A percentile compares a stretch with the other conserved stretches of the same genome.
Evolutionary conservation across 169 alveolate genomes (phyloP).

Genomic region (Cryptosporidium bovis): DNA sequence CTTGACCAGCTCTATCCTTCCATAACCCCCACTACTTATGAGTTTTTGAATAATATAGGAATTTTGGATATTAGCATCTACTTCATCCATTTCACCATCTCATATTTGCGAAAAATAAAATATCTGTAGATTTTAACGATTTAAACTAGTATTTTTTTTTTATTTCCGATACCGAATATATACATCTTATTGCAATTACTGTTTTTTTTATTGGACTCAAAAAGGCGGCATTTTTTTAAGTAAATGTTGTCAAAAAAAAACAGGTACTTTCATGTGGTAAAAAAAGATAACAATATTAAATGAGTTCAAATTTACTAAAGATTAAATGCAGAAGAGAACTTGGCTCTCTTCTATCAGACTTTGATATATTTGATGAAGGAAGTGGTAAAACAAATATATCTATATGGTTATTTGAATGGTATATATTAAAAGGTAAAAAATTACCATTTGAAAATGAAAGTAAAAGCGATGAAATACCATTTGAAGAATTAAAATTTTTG

Average conservation of each 20-base stretch:
- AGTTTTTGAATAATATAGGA: not conserved
- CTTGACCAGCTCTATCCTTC: constrained; percentile 12
- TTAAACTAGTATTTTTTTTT: no score
- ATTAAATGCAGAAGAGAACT: constrained; percentile 27
- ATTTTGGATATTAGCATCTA: not conserved
- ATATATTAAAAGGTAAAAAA: constrained; percentile 56
- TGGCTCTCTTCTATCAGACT: not conserved
- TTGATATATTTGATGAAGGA: no score
- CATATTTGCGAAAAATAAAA: not conserved
- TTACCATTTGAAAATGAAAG: constrained; percentile 22
- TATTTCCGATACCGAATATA: no score
- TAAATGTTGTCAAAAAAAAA: no score
- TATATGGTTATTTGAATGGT: constrained; percentile 71
- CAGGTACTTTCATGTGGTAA: not conserved
- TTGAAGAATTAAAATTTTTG: constrained; percentile 38
- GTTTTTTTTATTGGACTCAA: no score
- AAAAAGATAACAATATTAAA: not conserved
- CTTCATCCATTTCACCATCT: not conserved
- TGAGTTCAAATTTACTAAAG: constrained; percentile 51
- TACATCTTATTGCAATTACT: no score
- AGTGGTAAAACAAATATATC: not conserved
- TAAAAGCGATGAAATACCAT: constrained; percentile 9
- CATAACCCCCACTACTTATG: constrained; percentile 24
- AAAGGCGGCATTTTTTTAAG: no score
- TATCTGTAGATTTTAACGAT: no score